phyloP scores from a whole-genome alignment of 306 rosid genomes.

The Lupinus albus region DNA sequence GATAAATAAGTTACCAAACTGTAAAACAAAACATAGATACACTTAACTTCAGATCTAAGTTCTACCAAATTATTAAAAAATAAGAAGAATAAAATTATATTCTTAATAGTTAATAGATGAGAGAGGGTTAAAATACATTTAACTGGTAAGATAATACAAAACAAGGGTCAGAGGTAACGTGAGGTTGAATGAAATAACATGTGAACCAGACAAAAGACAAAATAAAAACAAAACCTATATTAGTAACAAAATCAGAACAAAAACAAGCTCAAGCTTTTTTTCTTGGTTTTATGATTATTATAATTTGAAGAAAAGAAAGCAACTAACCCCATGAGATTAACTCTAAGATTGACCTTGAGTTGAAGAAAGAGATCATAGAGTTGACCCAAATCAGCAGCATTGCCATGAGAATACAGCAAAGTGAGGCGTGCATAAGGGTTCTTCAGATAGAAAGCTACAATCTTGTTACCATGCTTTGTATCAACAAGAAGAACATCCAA shows the following conservation, averaged over 20 bases:
- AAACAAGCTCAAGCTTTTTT: constrained; percentile 11
- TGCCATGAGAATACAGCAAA: constrained; percentile 91
- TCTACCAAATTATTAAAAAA: constrained; percentile 18
- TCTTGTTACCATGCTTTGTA: constrained; percentile 78
- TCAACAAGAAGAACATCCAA: constrained; percentile 79
- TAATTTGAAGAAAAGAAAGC: constrained; percentile 29
- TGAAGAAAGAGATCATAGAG: constrained; percentile 95
- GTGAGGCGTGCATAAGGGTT: constrained; percentile 92
- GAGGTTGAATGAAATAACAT: constrained; percentile 36
- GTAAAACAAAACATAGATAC: constrained; percentile 27
- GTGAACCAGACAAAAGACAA: constrained; percentile 24
- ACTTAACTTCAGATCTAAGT: constrained; percentile 47
- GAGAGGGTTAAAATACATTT: neutral
- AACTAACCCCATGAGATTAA: constrained; percentile 96
- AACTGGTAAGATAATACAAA: constrained; percentile 36
- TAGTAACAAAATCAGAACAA: constrained; percentile 24
- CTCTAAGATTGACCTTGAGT: constrained; percentile 96
- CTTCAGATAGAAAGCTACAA: constrained; percentile 81
- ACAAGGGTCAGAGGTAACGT: constrained; percentile 46
- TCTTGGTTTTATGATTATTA: neutral
- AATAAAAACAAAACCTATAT: neutral
- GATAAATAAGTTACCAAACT: constrained; percentile 28
- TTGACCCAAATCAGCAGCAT: constrained; percentile 95
- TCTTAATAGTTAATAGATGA: neutral
- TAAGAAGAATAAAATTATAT: neutral